These are phyloP conservation scores for Naegleria lovaniensis DNA, from an alignment of 208 protist genomes.

Conservation along the genomic window DNA sequence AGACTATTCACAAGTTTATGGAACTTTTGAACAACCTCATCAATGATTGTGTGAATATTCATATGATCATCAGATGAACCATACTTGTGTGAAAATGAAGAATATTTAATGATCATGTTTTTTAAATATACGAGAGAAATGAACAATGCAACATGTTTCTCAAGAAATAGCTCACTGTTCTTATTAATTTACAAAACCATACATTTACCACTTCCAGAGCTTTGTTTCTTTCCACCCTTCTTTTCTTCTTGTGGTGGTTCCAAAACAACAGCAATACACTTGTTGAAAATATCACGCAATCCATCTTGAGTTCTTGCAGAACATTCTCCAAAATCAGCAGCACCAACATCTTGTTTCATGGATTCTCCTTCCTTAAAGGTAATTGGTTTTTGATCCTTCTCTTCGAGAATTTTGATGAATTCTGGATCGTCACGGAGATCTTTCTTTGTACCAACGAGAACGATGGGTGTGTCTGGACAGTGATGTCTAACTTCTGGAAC, in stretches of 20 bases:
- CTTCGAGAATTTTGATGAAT: conserved; percentile 35
- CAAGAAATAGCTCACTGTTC: too few relatives aligned
- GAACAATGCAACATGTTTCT: too few relatives aligned
- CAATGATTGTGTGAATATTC: too few relatives aligned
- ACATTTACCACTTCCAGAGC: not conserved
- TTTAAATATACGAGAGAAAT: too few relatives aligned
- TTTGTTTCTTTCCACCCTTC: not conserved
- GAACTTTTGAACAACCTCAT: too few relatives aligned
- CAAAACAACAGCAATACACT: conserved; percentile 11
- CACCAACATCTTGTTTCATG: conserved; percentile 61
- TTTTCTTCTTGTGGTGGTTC: not conserved
- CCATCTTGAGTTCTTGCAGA: conserved; percentile 57
- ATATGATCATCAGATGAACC: too few relatives aligned
- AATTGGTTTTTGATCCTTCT: conserved; percentile 45
- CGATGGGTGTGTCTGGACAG: conserved; percentile 56
- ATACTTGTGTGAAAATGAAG: too few relatives aligned
- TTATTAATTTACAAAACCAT: not conserved
- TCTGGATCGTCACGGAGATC: conserved; percentile 66
- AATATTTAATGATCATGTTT: too few relatives aligned
- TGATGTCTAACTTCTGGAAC: conserved; percentile 64
- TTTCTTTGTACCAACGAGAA: conserved; percentile 78
- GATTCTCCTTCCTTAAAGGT: conserved; percentile 46
- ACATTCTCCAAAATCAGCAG: conserved; percentile 76
- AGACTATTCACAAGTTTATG: too few relatives aligned
- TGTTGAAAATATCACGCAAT: conserved; percentile 8